These are phyloP conservation scores for Vitis hybrid DNA, from an alignment of 177 flowering plant genomes.

Conservation along the genomic window DNA sequence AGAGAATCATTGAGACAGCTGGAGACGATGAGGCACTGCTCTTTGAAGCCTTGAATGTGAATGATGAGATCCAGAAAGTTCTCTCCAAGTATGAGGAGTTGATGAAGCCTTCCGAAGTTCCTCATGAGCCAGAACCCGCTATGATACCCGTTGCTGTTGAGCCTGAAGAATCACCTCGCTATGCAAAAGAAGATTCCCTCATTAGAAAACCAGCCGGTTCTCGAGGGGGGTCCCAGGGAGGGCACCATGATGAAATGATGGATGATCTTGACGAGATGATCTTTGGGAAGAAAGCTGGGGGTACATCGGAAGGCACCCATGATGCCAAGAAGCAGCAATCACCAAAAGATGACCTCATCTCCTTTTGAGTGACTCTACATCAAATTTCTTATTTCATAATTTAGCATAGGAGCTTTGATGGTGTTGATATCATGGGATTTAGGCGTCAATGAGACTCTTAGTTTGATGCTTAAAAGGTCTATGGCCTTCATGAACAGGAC, in stretches of 20 bases:
- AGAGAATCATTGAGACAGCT: slow-evolving; percentile 76
- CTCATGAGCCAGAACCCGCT: slow-evolving; percentile 70
- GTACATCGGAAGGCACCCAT: slow-evolving; percentile 47
- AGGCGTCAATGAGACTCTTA: background rate
- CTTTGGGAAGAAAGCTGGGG: slow-evolving; percentile 74
- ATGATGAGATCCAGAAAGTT: slow-evolving; percentile 58
- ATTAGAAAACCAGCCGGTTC: slow-evolving; percentile 64
- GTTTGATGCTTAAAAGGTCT: background rate
- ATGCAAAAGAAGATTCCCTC: slow-evolving; percentile 67
- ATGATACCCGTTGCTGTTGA: slow-evolving; percentile 92
- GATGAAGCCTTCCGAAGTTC: slow-evolving; percentile 45
- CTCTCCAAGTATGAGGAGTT: slow-evolving; percentile 75
- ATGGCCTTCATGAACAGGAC: slow-evolving; percentile 4
- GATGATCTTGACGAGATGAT: slow-evolving; percentile 98
- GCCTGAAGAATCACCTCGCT: slow-evolving; percentile 82
- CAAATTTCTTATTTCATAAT: background rate
- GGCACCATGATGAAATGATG: slow-evolving; percentile 74
- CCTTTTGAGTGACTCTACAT: slow-evolving; percentile 35
- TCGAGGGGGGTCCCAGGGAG: slow-evolving; percentile 45
- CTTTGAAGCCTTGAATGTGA: slow-evolving; percentile 53
- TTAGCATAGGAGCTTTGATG: slow-evolving; percentile 5
- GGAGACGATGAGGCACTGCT: slow-evolving; percentile 92
- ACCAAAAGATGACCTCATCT: slow-evolving; percentile 73
- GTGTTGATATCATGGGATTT: background rate
- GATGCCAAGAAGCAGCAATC: slow-evolving; percentile 57